Base-by-base conservation (phyloP, 768 basidiomycete species). In the Podaxis mareebaensis region DNA sequence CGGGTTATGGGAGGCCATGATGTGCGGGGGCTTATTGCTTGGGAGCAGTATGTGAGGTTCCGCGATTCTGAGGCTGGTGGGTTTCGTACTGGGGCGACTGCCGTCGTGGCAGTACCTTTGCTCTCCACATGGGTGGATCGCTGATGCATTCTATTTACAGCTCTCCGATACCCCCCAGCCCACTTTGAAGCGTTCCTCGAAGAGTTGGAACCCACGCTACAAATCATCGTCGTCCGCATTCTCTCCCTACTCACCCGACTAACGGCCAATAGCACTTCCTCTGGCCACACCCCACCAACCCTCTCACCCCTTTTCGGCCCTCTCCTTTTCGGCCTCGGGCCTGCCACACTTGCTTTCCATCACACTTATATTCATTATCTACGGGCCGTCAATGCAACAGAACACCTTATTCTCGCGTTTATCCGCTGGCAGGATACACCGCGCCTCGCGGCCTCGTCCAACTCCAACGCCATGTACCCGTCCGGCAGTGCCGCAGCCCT, bases 281-380 rank as follows among this genome's bases (percentile, higher is more conserved):
- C 93, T 12, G 96, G 96, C 2, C 91, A 96, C 67, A 96, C 95
- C 0, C 95, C 95, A 0, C 91, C 92, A 20, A 88, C 93, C 1
- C 85, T 99, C 42, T 93, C 95, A 1, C 87, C 93, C 15, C 83
- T 96, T 5, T 96, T 98, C 72, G 92, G 91, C 0, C 94, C 95
- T 1, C 79, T 96, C 26, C 76, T 99, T 53, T 98, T 98, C 67
- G 95, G 95, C 58, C 84, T 96, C 63, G 81, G 81, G 12, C 79
- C 82, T 1, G 77, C 81, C 28, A 78, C 79, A 1, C 75, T 82
- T 57, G 75, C 80, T 4, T 83, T 83, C 70, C 81, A 81, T 63
- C 79, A 82, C 70, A 75, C 81, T 1, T 83, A 83, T 67, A 69
- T 78, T 7, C 81, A 81, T 69, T 99, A 94, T 72, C 85, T 96